A percentile compares a stretch with the other conserved stretches of the same genome.
Conservation (phyloP, 352 stramenopile genomes). For the Pythium dissotocum region DNA sequence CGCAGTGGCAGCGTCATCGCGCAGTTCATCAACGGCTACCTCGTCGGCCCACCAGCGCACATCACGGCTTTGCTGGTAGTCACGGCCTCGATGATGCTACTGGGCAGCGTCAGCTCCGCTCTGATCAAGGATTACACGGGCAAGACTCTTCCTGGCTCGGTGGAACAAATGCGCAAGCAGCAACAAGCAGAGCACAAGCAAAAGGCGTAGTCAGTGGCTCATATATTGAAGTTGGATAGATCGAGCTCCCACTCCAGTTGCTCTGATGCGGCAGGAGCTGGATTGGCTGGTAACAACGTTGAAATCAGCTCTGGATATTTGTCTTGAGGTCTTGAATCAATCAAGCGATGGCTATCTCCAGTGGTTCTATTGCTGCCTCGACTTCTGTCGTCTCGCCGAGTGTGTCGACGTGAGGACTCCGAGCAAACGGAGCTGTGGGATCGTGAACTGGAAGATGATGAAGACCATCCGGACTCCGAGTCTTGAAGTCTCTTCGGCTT, state of each 20-base stretch:
- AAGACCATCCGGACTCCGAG: slow-evolving; percentile 1
- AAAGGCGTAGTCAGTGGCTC: background rate
- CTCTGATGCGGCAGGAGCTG: slow-evolving; percentile 5
- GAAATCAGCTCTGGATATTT: background rate
- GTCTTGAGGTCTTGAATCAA: background rate
- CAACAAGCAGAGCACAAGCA: slow-evolving; percentile 11
- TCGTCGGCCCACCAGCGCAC: slow-evolving; percentile 74
- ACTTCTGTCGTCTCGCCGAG: slow-evolving; percentile 2
- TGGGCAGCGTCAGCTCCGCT: slow-evolving; percentile 63
- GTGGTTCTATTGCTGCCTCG: background rate
- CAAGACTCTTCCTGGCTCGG: slow-evolving; percentile 51
- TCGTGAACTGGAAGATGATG: background rate
- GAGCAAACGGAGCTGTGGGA: background rate
- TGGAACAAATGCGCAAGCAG: slow-evolving; percentile 57
- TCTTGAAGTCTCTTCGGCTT: background rate
- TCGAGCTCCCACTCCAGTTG: slow-evolving; percentile 58
- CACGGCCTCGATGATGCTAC: slow-evolving; percentile 79
- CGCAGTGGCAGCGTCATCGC: slow-evolving; percentile 87
- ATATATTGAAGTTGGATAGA: slow-evolving; percentile 65
- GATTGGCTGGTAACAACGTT: too few relatives aligned
- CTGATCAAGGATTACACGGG: slow-evolving; percentile 62
- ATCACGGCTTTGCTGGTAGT: slow-evolving; percentile 74
- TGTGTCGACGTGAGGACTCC: background rate
- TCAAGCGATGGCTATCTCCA: background rate
- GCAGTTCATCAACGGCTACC: slow-evolving; percentile 90